Conservation (phyloP, 139 green algal genomes). For the Haematococcus sp. region DNA sequence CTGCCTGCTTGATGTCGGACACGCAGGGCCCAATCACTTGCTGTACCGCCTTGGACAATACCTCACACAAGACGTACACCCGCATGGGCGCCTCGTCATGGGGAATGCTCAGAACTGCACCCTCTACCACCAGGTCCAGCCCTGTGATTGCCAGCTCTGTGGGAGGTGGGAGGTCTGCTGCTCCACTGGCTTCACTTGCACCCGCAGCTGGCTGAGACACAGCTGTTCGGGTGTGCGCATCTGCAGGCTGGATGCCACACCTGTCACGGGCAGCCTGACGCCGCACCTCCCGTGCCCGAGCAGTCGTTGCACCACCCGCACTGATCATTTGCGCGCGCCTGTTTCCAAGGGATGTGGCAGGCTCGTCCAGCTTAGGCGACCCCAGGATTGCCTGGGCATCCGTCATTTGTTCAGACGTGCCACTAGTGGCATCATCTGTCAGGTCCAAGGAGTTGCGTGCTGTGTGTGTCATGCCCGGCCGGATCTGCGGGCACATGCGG, state of each 20-base stretch:
- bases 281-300: neutral
- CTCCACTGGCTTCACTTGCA: neutral
- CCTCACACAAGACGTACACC: slow-evolving; percentile 44
- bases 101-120: slow-evolving; percentile 26
- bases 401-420: too few relatives aligned
- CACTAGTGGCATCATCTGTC: too few relatives aligned
- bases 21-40: slow-evolving; percentile 27
- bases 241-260: neutral
- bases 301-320: neutral
- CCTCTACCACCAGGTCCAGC: slow-evolving; percentile 36
- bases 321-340: neutral
- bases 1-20: neutral
- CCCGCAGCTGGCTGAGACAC: neutral
- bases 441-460: too few relatives aligned
- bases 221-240: neutral
- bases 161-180: neutral
- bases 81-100: slow-evolving; percentile 44
- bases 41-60: slow-evolving; percentile 67
- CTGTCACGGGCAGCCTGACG: neutral
- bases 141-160: slow-evolving; percentile 9
- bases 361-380: neutral
- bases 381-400: neutral
- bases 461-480: too few relatives aligned
- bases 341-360: neutral
- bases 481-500: too few relatives aligned